Conservation (phyloP, 1,284 basidiomycete genomes). For the Pseudozyma sp. region DNA sequence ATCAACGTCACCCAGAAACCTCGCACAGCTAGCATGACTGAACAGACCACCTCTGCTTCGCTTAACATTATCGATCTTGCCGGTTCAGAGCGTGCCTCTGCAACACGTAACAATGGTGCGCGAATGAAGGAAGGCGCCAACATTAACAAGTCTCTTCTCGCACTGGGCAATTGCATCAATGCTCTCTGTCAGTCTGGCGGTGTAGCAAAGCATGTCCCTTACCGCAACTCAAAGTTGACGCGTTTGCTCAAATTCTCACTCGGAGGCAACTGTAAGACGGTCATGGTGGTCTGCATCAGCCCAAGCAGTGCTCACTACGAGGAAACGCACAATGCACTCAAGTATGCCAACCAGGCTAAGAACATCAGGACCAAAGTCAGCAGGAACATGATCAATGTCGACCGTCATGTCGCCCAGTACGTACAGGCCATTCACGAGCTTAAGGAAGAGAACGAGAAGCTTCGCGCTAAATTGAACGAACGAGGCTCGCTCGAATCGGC, state of each 20-base stretch:
- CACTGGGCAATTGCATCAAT: constrained; percentile 69
- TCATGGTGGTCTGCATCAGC: constrained; percentile 69
- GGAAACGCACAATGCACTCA: constrained; percentile 69
- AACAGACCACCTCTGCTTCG: constrained; percentile 64
- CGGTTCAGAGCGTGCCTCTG: constrained; percentile 66
- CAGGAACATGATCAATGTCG: constrained; percentile 68
- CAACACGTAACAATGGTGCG: constrained; percentile 67
- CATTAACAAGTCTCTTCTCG: constrained; percentile 68
- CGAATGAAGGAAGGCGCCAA: constrained; percentile 69
- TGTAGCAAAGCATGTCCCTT: constrained; percentile 59
- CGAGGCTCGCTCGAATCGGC: constrained; percentile 67
- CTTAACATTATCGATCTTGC: constrained; percentile 69
- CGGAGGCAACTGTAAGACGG: constrained; percentile 69
- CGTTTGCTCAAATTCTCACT: constrained; percentile 68
- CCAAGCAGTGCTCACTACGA: constrained; percentile 68
- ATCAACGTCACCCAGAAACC: constrained; percentile 68
- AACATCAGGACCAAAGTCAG: constrained; percentile 69
- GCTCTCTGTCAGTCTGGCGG: constrained; percentile 67
- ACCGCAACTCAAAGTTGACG: constrained; percentile 68
- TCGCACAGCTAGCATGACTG: constrained; percentile 61
- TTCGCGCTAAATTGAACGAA: constrained; percentile 84
- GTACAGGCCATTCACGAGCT: constrained; percentile 91
- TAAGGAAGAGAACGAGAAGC: constrained; percentile 83
- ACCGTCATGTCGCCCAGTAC: constrained; percentile 69
- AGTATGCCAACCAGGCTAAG: constrained; percentile 69